phyloP scores from a whole-genome alignment of 2,329 filamentous ascomycete genomes.

The Didymella sp. region DNA sequence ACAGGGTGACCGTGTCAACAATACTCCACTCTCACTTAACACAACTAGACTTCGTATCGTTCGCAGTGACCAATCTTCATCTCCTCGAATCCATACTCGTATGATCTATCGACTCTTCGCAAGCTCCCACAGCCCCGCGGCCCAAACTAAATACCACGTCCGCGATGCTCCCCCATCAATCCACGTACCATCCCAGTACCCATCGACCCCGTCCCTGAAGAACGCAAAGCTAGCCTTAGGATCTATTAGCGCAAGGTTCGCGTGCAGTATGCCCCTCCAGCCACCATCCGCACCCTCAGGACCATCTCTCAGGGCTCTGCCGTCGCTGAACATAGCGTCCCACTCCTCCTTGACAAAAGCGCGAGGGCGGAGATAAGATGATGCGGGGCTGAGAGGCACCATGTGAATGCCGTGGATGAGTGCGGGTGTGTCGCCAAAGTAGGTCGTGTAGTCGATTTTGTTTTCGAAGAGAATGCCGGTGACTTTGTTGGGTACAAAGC shows the following conservation, averaged over 20 bases:
- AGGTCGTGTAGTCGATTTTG: conserved; percentile 88
- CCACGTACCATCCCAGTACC: conserved; percentile 62
- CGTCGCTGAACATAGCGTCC: conserved; percentile 73
- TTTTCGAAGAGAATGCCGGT: conserved; percentile 83
- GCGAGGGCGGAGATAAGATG: conserved; percentile 69
- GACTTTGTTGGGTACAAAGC: conserved; percentile 82
- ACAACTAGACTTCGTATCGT: too few relatives aligned
- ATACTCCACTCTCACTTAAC: too few relatives aligned
- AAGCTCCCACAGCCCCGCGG: conserved; percentile 36
- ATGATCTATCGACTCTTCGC: conserved; percentile 2
- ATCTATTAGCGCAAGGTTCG: conserved; percentile 80
- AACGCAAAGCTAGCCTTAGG: conserved; percentile 74
- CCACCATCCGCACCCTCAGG: conserved; percentile 59
- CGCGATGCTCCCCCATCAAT: conserved; percentile 76
- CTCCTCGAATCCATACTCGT: too few relatives aligned
- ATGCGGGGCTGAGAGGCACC: conserved; percentile 75
- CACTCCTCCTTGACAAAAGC: conserved; percentile 75
- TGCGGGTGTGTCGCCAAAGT: conserved; percentile 72
- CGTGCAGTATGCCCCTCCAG: conserved; percentile 86
- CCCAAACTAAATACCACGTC: conserved; percentile 46
- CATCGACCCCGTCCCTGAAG: conserved; percentile 72
- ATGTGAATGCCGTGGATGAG: conserved; percentile 83
- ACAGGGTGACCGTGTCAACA: too few relatives aligned
- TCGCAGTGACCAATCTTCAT: too few relatives aligned
- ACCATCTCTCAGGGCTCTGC: conserved; percentile 57